A percentile compares a stretch with the other conserved stretches of the same genome.
Conservation (phyloP, 305 asterid species). For the Petunia hybrid region DNA sequence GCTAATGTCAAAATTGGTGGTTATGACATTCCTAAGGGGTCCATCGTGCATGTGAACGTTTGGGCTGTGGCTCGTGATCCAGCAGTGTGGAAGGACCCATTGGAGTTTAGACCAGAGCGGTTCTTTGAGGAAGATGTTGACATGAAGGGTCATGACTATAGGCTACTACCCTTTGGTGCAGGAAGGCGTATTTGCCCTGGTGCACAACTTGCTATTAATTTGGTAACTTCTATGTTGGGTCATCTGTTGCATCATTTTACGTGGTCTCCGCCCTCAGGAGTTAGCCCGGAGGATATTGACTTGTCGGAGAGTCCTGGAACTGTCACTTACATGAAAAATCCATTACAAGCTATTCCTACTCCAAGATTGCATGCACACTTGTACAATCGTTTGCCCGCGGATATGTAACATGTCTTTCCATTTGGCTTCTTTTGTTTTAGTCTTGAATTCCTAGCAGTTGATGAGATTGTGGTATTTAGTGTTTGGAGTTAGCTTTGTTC, state of each 20-base stretch:
- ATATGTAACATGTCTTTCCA: conserved; percentile 8
- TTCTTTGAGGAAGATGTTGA: conserved; percentile 49
- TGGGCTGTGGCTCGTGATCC: conserved; percentile 54
- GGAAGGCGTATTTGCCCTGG: conserved; percentile 78
- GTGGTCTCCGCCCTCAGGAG: conserved; percentile 51
- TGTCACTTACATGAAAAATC: conserved; percentile 68
- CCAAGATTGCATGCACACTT: conserved; percentile 60
- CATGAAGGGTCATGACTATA: conserved; percentile 68
- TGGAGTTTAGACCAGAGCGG: conserved; percentile 45
- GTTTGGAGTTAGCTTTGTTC: background rate
- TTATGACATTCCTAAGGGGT: conserved; percentile 45
- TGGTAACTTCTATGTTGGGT: conserved; percentile 70
- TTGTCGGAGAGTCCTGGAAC: conserved; percentile 75
- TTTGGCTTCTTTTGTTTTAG: background rate
- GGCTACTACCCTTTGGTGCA: conserved; percentile 71
- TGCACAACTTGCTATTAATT: conserved; percentile 66
- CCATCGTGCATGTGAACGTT: conserved; percentile 45
- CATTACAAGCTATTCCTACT: conserved; percentile 53
- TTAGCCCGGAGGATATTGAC: conserved; percentile 59
- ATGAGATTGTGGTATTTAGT: background rate
- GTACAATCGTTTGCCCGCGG: conserved; percentile 56
- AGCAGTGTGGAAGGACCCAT: conserved; percentile 46
- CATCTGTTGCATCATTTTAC: conserved; percentile 70
- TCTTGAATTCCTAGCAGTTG: background rate
- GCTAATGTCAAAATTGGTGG: conserved; percentile 44